Percentiles rank a stretch among this genome's conserved stretches.
These are phyloP conservation scores for Cymodocea nodosa DNA, from an alignment of 116 monocot genomes.

Conservation along the genomic window DNA sequence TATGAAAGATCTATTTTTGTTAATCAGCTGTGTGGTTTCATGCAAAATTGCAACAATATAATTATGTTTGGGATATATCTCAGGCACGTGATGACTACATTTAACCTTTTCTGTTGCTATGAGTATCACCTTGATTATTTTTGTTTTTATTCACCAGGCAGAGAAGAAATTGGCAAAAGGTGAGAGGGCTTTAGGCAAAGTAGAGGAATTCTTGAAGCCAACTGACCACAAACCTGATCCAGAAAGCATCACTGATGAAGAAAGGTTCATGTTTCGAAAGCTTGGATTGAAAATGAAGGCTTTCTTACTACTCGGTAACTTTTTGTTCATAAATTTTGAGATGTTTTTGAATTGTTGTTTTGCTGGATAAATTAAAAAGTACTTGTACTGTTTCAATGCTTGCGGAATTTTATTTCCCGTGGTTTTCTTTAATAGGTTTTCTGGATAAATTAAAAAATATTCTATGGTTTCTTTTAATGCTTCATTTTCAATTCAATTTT, in stretches of 20 bases:
- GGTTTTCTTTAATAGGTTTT: neutral
- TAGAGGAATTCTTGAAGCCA: constrained; percentile 84
- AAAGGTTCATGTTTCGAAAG: constrained; percentile 96
- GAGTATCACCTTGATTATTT: neutral
- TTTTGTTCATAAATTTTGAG: neutral
- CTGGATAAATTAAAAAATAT: neutral
- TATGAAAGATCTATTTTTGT: no score
- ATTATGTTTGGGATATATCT: no score
- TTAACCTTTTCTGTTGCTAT: no score
- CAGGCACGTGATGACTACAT: no score
- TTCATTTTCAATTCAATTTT: no score
- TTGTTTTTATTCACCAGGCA: constrained; percentile 29
- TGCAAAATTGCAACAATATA: no score
- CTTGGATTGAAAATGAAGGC: constrained; percentile 97
- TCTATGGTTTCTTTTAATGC: no score
- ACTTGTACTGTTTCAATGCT: neutral
- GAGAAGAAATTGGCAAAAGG: constrained; percentile 54
- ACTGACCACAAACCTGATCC: constrained; percentile 27
- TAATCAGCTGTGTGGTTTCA: no score
- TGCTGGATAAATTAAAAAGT: neutral
- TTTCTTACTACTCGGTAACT: constrained; percentile 83
- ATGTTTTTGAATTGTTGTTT: neutral
- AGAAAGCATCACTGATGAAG: constrained; percentile 91
- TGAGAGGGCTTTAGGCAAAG: constrained; percentile 69
- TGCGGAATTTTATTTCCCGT: neutral